These are phyloP conservation scores for Phytophthora quininea DNA, from an alignment of 352 stramenopile genomes.

Conservation along the genomic window DNA sequence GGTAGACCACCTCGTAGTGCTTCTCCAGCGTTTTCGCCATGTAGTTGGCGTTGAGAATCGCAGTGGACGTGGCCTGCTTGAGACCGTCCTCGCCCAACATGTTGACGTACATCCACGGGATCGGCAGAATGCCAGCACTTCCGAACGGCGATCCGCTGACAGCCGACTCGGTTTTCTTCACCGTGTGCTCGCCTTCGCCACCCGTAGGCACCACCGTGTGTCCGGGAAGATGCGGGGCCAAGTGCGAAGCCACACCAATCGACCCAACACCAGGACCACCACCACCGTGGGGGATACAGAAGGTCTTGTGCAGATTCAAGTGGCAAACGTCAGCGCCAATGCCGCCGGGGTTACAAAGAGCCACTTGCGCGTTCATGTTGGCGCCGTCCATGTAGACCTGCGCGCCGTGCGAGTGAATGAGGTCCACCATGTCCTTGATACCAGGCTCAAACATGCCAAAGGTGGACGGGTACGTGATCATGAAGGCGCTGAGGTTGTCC, in stretches of 20 bases:
- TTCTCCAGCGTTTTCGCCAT: slow-evolving; percentile 95
- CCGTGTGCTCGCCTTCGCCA: slow-evolving; percentile 77
- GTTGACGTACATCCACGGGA: slow-evolving; percentile 99
- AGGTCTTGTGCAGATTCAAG: slow-evolving; percentile 99
- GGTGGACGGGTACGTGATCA: slow-evolving; percentile 99
- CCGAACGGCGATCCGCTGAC: slow-evolving; percentile 97
- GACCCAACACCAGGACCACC: slow-evolving; percentile 94
- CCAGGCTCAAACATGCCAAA: slow-evolving; percentile 99
- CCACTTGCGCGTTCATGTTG: slow-evolving; percentile 99
- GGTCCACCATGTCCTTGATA: slow-evolving; percentile 96
- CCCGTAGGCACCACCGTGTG: slow-evolving; percentile 89
- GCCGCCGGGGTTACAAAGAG: slow-evolving; percentile 94
- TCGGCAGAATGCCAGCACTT: slow-evolving; percentile 97
- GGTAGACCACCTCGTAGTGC: slow-evolving; percentile 97
- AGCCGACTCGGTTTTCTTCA: slow-evolving; percentile 80
- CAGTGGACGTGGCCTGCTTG: slow-evolving; percentile 92
- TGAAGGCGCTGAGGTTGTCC: slow-evolving; percentile 96
- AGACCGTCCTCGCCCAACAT: slow-evolving; percentile 97
- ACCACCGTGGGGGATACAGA: slow-evolving; percentile 99
- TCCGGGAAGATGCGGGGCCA: slow-evolving; percentile 97
- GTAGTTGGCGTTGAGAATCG: slow-evolving; percentile 99
- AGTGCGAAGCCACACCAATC: slow-evolving; percentile 93
- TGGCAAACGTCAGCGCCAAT: slow-evolving; percentile 99
- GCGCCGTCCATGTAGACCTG: slow-evolving; percentile 99
- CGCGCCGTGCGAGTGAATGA: slow-evolving; percentile 96